Conservation (phyloP, 345 rosid species). For the Eucalyptus cladocalyx region DNA sequence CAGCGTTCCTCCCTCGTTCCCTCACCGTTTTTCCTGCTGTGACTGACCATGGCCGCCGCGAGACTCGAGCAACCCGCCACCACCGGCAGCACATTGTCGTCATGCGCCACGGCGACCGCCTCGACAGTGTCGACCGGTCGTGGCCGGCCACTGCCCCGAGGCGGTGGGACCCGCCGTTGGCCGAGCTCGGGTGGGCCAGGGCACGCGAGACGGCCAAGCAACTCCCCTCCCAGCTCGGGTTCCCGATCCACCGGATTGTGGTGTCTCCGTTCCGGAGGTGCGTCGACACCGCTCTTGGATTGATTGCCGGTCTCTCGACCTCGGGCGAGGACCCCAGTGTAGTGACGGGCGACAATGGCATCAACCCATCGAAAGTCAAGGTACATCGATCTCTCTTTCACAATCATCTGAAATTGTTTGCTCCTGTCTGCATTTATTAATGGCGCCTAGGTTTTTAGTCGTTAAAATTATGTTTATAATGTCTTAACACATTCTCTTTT, state of each 20-base stretch:
- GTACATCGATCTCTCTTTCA: conserved; percentile 2
- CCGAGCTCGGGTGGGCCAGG: conserved; percentile 31
- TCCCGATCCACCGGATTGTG: conserved; percentile 66
- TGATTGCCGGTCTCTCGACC: conserved; percentile 40
- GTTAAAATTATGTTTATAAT: neutral
- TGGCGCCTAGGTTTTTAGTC: neutral
- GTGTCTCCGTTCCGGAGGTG: conserved; percentile 90
- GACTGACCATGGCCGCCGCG: neutral
- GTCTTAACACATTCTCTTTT: neutral
- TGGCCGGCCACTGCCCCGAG: conserved; percentile 50
- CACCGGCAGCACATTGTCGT: conserved; percentile 52
- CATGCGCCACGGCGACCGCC: conserved; percentile 89
- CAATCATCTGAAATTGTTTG: neutral
- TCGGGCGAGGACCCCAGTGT: conserved; percentile 11
- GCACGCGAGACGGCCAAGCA: conserved; percentile 37
- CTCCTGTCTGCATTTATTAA: too few species aligned
- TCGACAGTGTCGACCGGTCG: conserved; percentile 46
- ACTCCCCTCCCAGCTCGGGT: conserved; percentile 31
- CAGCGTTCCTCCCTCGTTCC: neutral
- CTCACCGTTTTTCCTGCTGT: neutral
- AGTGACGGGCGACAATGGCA: conserved; percentile 4
- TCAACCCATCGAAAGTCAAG: conserved; percentile 50
- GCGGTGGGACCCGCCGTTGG: conserved; percentile 81
- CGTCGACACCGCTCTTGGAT: conserved; percentile 64
- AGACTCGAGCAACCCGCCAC: neutral